Base-by-base conservation (phyloP, 495 filamentous ascomycete genomes). In the Haplographium delicatum region DNA sequence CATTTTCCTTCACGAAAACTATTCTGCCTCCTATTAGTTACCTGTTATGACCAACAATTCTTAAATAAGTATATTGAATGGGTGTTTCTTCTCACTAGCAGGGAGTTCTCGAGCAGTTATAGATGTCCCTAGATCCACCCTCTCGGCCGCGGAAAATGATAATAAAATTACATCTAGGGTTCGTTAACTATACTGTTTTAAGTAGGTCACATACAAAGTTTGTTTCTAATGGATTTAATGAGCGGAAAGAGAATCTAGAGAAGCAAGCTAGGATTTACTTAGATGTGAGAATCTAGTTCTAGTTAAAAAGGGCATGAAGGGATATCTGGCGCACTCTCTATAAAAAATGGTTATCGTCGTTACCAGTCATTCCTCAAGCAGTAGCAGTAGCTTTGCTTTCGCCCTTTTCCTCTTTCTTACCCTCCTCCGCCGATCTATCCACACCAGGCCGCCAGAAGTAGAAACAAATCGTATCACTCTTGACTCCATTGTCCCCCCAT, bases 171-270 rank as follows among this genome's bases (percentile, higher is more conserved):
- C 79, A 24, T 58, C 63, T 25, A 73, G 85, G 88, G 63, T 76
- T 89, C 68, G 82, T 87, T 3, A 86, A 86, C 59, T 86, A 84
- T 61, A 85, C 81, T 0, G 72, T 85, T 28, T 52, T 86, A 9
- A 82, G 86, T 76, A 65, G 81, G 46, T 74, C 76, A 25, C 73
- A 82, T 50, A 70, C 80, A 41, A 73, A 72, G 31, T 65, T 84
- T 20, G 85, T 86, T 67, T 75, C 65, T 16, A 83, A 88, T 66
- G 72, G 84, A 19, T 85, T 66, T 52, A 86, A 81, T 60, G 81
- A 85, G 60, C 62, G 81, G 49, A 63, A 51, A 44, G 73, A 78
- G 65, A 65, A 65, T 52, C 62, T 61, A 52, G 68, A 49, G 54
- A 72, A 65, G 59, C 58, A 58, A 31, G 67, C 48, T 44, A 66